Conservation (phyloP, 352 stramenopile genomes). For the Pythium coloratum region DNA sequence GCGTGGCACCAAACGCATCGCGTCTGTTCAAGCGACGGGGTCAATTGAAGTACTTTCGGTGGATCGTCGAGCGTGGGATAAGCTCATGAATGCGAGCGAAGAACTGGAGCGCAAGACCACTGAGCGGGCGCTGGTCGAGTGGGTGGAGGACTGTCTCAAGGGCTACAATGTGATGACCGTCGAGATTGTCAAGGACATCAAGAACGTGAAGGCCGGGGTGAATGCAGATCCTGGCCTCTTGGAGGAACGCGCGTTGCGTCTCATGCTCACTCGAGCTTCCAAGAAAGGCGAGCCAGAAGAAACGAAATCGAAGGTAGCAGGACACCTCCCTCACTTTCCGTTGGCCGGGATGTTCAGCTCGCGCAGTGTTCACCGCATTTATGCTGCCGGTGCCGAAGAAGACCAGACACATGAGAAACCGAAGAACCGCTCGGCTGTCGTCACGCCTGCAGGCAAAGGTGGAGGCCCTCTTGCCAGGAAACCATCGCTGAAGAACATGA, state of each 20-base stretch:
- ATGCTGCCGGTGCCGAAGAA: constrained; percentile 1
- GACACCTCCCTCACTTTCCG: neutral
- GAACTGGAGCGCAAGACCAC: constrained; percentile 40
- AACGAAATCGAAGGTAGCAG: constrained; percentile 1
- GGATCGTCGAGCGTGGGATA: constrained; percentile 50
- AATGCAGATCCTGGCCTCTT: neutral
- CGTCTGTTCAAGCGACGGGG: constrained; percentile 59
- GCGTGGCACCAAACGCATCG: constrained; percentile 52
- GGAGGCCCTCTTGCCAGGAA: neutral
- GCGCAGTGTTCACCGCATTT: neutral
- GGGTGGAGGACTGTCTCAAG: constrained; percentile 63
- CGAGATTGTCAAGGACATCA: constrained; percentile 73
- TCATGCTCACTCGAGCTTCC: constrained; percentile 11
- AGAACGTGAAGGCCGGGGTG: constrained; percentile 9
- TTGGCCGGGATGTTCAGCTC: neutral
- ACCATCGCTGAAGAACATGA: constrained; percentile 2
- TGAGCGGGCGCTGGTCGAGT: constrained; percentile 42
- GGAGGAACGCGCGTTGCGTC: constrained; percentile 10
- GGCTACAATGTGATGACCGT: constrained; percentile 75
- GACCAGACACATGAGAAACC: neutral
- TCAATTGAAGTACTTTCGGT: constrained; percentile 66
- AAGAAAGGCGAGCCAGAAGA: constrained; percentile 7
- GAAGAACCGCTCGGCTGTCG: constrained; percentile 2
- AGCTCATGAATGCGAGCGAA: constrained; percentile 46
- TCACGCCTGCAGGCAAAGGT: constrained; percentile 4